These are phyloP conservation scores for Dryas integrifolia DNA, from an alignment of 331 rosid genomes.

Conservation along the genomic window DNA sequence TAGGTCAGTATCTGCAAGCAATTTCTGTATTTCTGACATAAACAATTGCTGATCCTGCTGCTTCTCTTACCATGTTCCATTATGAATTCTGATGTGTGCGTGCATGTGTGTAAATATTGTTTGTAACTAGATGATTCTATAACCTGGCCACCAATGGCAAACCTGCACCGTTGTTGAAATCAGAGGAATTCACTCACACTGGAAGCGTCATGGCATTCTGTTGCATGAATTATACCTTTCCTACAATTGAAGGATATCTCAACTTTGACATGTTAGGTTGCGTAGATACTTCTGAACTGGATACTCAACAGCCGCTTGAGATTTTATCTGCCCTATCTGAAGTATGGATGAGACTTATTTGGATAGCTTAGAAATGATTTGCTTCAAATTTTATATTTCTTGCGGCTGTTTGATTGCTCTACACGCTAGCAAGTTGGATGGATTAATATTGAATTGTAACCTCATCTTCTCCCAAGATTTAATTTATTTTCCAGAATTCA, in stretches of 20 bases:
- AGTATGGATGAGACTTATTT: neutral
- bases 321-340: neutral
- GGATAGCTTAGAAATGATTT: neutral
- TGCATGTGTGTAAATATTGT: neutral
- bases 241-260: neutral
- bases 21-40: neutral
- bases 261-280: neutral
- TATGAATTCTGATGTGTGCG: neutral
- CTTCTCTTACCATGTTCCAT: neutral
- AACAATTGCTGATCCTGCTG: neutral
- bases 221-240: neutral
- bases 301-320: neutral
- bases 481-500: neutral
- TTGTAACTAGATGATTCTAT: constrained; percentile 5
- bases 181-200: neutral
- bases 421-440: neutral
- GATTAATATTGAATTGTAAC: neutral
- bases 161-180: neutral
- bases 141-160: neutral
- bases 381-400: neutral
- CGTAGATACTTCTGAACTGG: neutral
- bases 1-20: constrained; percentile 11
- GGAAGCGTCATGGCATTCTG: neutral
- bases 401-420: neutral
- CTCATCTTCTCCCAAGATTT: neutral